Conservation (phyloP, 225 moss, liverwort and hornwort genomes). For the Pseudisothecium myosuroides region DNA sequence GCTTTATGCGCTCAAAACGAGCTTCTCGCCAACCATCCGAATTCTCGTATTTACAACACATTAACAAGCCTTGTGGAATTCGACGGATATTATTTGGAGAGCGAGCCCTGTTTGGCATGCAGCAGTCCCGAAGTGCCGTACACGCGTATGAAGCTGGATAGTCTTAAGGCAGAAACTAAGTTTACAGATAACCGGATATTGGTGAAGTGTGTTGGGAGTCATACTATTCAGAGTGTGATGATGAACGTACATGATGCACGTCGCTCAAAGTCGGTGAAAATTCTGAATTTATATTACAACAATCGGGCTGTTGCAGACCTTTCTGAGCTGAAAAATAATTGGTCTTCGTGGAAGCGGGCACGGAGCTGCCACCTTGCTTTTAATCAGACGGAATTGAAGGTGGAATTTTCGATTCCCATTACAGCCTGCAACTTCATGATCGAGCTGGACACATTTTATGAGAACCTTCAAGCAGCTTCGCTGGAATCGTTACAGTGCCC, state of each 20-base stretch:
- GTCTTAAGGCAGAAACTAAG: constrained; percentile 92
- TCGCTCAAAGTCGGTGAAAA: constrained; percentile 92
- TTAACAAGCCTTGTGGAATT: constrained; percentile 91
- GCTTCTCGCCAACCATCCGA: constrained; percentile 96
- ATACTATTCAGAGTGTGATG: constrained; percentile 97
- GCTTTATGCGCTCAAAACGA: constrained; percentile 92
- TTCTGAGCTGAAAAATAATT: constrained; percentile 94
- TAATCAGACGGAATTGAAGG: constrained; percentile 94
- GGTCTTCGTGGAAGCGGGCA: constrained; percentile 96
- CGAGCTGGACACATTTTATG: constrained; percentile 93
- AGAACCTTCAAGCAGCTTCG: constrained; percentile 97
- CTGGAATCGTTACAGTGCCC: constrained; percentile 97
- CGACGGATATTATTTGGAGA: constrained; percentile 98
- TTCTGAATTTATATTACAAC: constrained; percentile 92
- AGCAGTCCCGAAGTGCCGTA: constrained; percentile 98
- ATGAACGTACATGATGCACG: constrained; percentile 99
- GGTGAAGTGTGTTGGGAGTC: constrained; percentile 98
- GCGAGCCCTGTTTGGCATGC: constrained; percentile 96
- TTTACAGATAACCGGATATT: constrained; percentile 95
- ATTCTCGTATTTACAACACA: constrained; percentile 94
- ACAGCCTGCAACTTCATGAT: constrained; percentile 99
- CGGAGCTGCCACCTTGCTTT: constrained; percentile 90
- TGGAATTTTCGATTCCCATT: constrained; percentile 92
- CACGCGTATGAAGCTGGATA: constrained; percentile 93
- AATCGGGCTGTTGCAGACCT: constrained; percentile 97